Conservation (phyloP, 129 eudicot species). For the Centrapalus pauciflorus region DNA sequence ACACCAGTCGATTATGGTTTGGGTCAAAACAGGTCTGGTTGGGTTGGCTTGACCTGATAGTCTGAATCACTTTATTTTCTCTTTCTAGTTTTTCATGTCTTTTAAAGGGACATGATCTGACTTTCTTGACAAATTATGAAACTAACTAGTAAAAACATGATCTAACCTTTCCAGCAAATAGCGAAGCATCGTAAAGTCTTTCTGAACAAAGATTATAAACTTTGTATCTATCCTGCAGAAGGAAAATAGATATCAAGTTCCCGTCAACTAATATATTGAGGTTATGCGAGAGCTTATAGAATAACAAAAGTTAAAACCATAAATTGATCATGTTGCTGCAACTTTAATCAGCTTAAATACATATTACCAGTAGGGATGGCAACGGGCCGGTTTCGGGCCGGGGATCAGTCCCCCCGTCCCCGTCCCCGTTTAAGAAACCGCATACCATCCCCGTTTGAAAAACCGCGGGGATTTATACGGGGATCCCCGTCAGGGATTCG, state of each 20-base stretch:
- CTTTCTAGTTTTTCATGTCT: background rate
- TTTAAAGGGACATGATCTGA: background rate
- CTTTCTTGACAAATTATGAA: slow-evolving; percentile 88
- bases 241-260: slow-evolving; percentile 8
- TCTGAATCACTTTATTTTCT: no score
- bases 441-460: no score
- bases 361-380: no score
- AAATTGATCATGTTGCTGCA: background rate
- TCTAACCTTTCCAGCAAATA: slow-evolving; percentile 84
- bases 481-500: no score
- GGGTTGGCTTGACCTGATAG: no score
- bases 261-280: background rate
- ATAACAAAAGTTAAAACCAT: background rate
- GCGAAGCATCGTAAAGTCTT: slow-evolving; percentile 87
- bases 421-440: no score
- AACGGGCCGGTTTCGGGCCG: no score
- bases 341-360: slow-evolving; percentile 4
- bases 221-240: slow-evolving; percentile 83
- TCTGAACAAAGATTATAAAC: slow-evolving; percentile 98
- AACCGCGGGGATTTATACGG: no score
- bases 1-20: no score
- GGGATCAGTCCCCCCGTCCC: no score
- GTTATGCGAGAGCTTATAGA: slow-evolving; percentile 3
- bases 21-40: no score
- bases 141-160: no score